Base-by-base conservation (phyloP, 148 eudicot species). In the Chenopodium album region DNA sequence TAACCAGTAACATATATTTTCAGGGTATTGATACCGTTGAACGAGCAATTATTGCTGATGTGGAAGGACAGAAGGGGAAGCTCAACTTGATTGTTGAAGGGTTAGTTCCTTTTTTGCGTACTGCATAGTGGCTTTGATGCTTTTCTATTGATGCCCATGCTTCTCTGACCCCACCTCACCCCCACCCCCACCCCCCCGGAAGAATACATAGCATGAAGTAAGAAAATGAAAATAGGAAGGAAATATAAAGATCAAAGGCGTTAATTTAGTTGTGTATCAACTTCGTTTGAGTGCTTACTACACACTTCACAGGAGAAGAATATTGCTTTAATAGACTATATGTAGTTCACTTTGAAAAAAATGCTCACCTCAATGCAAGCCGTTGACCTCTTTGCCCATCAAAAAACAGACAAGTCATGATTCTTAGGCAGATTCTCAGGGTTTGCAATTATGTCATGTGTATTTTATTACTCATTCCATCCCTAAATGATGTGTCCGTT, bases 21-120 rank as follows among this genome's bases (percentile, higher is more conserved):
- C 90, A 95, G 99, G 99, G 99, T 60, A 90, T 94, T 71, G 83
- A 85, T 77, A 88, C 95, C 10, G 86, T 92, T 85, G 95, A 92
- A 82, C 92, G 99, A 77, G 98, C 89, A 72, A 88, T 95, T 52
- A 82, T 93, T 73, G 89, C 85, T 75, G 86, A 86, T 71, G 78
- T 89, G 59, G 86, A 84, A 82, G 82, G 84, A 71, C 76, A 83
- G 32, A 85, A 82, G 68, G 91, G 92, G 56, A 84, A 82, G 85
- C 88, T 84, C 82, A 83, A 92, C 56, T 73, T 95, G 88, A 82
- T 90, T 59, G 98, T 91, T 71, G 99, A 95, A 85, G 99, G 99
- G 99, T 95, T 82, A 88, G 93, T 88, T 78, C 77, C 78, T 67
- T 79, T 12, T 20, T 46, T 26, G 9, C 29, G 48, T 65, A 23